Base-by-base conservation (phyloP, 2,329 filamentous ascomycete genomes). In the Thermoascus crustaceus region DNA sequence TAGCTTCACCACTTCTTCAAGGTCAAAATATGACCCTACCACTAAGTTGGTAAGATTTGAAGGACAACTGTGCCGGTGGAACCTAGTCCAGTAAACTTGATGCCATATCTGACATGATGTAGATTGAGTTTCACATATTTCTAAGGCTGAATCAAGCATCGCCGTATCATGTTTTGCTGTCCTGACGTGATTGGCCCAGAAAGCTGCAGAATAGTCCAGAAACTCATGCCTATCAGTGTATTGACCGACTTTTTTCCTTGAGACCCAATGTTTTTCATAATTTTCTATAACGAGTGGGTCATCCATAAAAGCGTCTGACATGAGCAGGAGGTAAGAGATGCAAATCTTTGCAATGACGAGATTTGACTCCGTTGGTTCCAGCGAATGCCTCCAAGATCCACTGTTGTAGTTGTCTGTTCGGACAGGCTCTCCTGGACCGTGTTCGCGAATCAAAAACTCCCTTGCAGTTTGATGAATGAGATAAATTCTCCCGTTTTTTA, bases 391-490 rank as follows among this genome's bases (percentile, higher is more conserved):
- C 42, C 42, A 42, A 6, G 26, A 29, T 8, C 11, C n/a, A 29
- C n/a, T n/a, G n/a, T n/a, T 29, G 7, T 9, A 29, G 25, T n/a
- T 29, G 10, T 29, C 16, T 16, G 13, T 31, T 10, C 9, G 10
- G 7, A 9, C 19, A 34, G 3, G 4, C 9, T 0, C 7, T 18
- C 2, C 10, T 16, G 10, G 14, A 11, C 13, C 6, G 21, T 41
- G 11, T 3, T 31, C 27, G 13, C 18, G 35, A 8, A 49, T 24
- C 10, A 53, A 31, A 13, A 52, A 53, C 14, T 50, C 46, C 35
- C 42, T 51, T 5, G 38, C 48, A 5, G 50, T 50, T 35, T 53
- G 47, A 33, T 53, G 47, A 24, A 53, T 41, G 17, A 50, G 39
- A 13, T 41, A 49, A 2, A 46, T 25, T n/a, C 37, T 45, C 2